Conservation (phyloP, 306 rosid species). For the Glycine latifolia region DNA sequence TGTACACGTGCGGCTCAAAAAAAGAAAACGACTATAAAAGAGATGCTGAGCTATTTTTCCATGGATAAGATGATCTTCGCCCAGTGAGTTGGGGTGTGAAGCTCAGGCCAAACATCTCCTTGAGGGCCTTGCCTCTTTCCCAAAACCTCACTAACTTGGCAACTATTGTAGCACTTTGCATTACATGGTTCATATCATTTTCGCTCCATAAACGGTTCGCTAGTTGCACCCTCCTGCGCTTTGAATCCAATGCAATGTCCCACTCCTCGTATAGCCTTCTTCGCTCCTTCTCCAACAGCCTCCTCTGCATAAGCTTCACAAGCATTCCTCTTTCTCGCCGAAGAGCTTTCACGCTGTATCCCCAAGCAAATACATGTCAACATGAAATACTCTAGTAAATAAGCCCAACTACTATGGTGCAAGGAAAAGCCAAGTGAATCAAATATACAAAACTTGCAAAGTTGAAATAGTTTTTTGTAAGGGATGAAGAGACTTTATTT, state of each 20-base stretch:
- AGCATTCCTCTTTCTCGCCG: slow-evolving; percentile 79
- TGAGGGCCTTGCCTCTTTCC: slow-evolving; percentile 80
- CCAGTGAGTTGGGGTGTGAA: slow-evolving; percentile 65
- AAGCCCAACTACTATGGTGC: not conserved
- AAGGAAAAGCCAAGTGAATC: no score
- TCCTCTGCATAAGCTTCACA: slow-evolving; percentile 79
- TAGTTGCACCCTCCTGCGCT: slow-evolving; percentile 91
- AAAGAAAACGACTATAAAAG: slow-evolving; percentile 42
- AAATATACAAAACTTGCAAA: no score
- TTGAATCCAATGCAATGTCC: slow-evolving; percentile 78
- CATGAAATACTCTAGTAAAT: slow-evolving; percentile 1
- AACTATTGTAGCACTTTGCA: slow-evolving; percentile 80
- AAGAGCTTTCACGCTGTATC: slow-evolving; percentile 72
- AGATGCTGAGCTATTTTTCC: slow-evolving; percentile 70
- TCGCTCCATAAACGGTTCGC: slow-evolving; percentile 72
- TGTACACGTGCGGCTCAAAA: slow-evolving; percentile 40
- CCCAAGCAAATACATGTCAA: slow-evolving; percentile 32
- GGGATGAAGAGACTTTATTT: no score
- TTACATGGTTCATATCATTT: slow-evolving; percentile 67
- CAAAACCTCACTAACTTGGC: slow-evolving; percentile 81
- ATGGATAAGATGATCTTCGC: slow-evolving; percentile 72
- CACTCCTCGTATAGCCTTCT: slow-evolving; percentile 69
- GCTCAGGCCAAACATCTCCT: slow-evolving; percentile 97
- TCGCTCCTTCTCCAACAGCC: slow-evolving; percentile 77
- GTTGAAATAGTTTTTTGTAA: no score